Conservation (phyloP, 2,329 filamentous ascomycete species). For the Aspergillus piperis region DNA sequence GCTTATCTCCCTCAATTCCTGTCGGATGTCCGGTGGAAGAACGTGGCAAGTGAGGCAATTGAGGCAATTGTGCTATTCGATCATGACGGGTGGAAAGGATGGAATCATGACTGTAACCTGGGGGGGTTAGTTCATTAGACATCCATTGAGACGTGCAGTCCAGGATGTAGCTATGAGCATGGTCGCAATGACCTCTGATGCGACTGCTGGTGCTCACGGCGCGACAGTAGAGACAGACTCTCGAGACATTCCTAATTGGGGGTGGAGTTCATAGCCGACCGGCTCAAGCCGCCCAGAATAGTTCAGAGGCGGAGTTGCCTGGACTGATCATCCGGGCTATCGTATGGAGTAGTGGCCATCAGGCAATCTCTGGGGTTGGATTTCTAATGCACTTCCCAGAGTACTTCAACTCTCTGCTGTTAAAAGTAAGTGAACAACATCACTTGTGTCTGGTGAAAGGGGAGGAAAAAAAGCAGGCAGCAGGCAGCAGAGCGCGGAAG, state of each 20-base stretch:
- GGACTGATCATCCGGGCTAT: background rate
- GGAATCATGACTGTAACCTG: background rate
- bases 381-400: background rate
- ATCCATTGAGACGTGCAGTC: background rate
- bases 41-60: slow-evolving; percentile 1
- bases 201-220: background rate
- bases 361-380: background rate
- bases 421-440: background rate
- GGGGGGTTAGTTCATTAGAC: background rate
- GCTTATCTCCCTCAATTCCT: background rate
- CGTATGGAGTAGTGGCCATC: background rate
- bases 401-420: background rate
- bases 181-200: background rate
- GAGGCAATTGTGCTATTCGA: background rate
- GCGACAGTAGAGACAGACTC: background rate
- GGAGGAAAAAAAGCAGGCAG: background rate
- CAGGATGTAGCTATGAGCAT: background rate
- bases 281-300: background rate
- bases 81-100: background rate
- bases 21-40: background rate
- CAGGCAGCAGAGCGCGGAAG: background rate
- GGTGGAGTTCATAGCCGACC: slow-evolving; percentile 1
- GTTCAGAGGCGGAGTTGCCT: background rate
- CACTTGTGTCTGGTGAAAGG: background rate
- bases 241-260: background rate